These are phyloP conservation scores for Aristolochia contorta DNA, from an alignment of 164 flowering plant genomes.

Conservation along the genomic window DNA sequence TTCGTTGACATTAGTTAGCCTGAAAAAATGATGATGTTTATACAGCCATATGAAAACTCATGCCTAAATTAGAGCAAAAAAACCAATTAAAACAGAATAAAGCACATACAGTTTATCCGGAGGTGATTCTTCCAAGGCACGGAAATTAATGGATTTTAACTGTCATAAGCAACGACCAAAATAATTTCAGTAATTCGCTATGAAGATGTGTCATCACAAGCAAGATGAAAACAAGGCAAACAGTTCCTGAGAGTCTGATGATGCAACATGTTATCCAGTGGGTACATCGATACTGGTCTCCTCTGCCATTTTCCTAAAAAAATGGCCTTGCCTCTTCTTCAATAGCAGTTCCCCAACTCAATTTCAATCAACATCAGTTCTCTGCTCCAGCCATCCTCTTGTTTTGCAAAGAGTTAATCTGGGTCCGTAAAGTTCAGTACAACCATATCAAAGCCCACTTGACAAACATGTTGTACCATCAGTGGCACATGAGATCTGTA, in stretches of 20 bases:
- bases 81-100: neutral
- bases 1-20: constrained; percentile 75
- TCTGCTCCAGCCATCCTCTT: too few species aligned
- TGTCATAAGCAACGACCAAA: constrained; percentile 14
- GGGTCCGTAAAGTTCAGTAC: too few species aligned
- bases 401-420: too few species aligned
- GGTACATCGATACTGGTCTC: neutral
- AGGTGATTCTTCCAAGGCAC: constrained; percentile 64
- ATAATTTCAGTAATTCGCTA: too few species aligned
- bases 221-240: too few species aligned
- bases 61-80: neutral
- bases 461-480: neutral
- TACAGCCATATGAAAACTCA: neutral
- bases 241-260: too few species aligned
- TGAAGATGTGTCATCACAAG: too few species aligned
- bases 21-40: constrained; percentile 13
- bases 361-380: too few species aligned
- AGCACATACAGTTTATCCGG: constrained; percentile 68
- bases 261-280: constrained; percentile 5
- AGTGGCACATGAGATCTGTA: neutral
- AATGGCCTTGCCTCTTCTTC: too few species aligned
- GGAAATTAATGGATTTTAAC: constrained; percentile 65
- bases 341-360: too few species aligned
- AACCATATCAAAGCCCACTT: too few species aligned
- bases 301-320: neutral